Percentiles rank a stretch among this genome's conserved stretches.
Conservation (phyloP, 1,139 yeast species). For the Yamadazyma kanchanaburiensis region DNA sequence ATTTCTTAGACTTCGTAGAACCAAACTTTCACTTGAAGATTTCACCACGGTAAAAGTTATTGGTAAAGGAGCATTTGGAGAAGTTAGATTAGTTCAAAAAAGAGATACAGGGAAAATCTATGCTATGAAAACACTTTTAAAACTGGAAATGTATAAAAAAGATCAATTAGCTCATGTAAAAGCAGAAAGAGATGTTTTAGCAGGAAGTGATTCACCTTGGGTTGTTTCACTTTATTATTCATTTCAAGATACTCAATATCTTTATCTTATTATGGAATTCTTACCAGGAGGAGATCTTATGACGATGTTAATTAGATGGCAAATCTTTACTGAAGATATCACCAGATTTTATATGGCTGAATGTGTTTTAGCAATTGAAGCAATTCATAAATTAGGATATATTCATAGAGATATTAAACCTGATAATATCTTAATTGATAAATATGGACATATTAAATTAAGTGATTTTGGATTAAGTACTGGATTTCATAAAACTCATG, state of each 20-base stretch:
- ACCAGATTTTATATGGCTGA: slow-evolving; percentile 85
- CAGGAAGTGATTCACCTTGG: slow-evolving; percentile 87
- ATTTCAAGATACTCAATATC: slow-evolving; percentile 72
- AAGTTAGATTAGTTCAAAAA: slow-evolving; percentile 79
- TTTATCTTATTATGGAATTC: slow-evolving; percentile 79
- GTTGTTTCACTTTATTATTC: slow-evolving; percentile 79
- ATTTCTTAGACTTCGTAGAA: slow-evolving; percentile 69
- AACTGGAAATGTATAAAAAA: slow-evolving; percentile 79
- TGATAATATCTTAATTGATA: slow-evolving; percentile 76
- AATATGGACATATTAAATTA: slow-evolving; percentile 73
- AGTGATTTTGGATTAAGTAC: slow-evolving; percentile 84
- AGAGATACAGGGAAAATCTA: slow-evolving; percentile 78
- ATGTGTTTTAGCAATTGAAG: slow-evolving; percentile 81
- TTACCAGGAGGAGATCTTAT: slow-evolving; percentile 84
- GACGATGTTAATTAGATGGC: slow-evolving; percentile 89
- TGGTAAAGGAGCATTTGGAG: slow-evolving; percentile 88
- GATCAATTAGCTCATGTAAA: slow-evolving; percentile 83
- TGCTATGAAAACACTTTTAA: slow-evolving; percentile 78
- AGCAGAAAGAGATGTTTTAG: slow-evolving; percentile 82
- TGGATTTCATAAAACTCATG: slow-evolving; percentile 84
- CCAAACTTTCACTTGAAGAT: slow-evolving; percentile 70
- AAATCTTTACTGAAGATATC: slow-evolving; percentile 78
- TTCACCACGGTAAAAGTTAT: slow-evolving; percentile 77
- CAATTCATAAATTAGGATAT: slow-evolving; percentile 75
- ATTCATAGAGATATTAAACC: slow-evolving; percentile 81